Base-by-base conservation (phyloP, 768 basidiomycete species). In the Naematelia encephala region DNA sequence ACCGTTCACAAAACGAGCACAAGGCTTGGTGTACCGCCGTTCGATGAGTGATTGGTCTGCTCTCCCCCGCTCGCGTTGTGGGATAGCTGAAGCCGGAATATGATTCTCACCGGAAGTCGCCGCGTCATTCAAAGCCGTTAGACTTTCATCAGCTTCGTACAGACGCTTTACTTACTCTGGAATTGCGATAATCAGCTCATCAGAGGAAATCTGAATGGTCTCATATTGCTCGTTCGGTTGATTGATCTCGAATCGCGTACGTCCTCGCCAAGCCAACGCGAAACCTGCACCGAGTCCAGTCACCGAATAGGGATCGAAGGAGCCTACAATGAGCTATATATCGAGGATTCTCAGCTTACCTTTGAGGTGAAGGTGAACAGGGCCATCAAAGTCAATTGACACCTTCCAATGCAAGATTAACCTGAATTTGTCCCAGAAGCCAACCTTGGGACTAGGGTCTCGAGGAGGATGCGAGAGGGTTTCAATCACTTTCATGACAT, bases 381-480 rank as follows among this genome's bases (percentile, higher is more conserved):
- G 68, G 13, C 78, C 79, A 0, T 79, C 79, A 70, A 94, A 94
- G 21, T 82, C 80, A 29, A 87, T 79, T 55, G 80, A 81, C 21
- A 87, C 73, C 39, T 81, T 86, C 90, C 92, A 93, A 74, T 96
- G 93, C 61, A 93, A 82, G 21, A 90, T 81, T 30, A 68, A 59
- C 60, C 80, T 66, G 59, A 88, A 86, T 82, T 96, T 97, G 75
- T 97, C 93, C 93, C 93, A 96, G 74, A 96, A 94, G 5, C 91
- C 93, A 61, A 94, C 70, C 10, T 84, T 81, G 12, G 90, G 88
- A 1, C 91, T 93, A 21, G 84, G 81, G 77, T 98, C 93, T 46
- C 84, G 82, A 51, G 89, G 84, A 19, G 88, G 81, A 63, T 85
- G 85, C 2, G 88, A 84, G 54, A 98, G 71, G 1, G 86, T 86